These are phyloP conservation scores for Scedosporium boydii DNA, from an alignment of 2,329 filamentous ascomycete genomes.

Conservation along the genomic window DNA sequence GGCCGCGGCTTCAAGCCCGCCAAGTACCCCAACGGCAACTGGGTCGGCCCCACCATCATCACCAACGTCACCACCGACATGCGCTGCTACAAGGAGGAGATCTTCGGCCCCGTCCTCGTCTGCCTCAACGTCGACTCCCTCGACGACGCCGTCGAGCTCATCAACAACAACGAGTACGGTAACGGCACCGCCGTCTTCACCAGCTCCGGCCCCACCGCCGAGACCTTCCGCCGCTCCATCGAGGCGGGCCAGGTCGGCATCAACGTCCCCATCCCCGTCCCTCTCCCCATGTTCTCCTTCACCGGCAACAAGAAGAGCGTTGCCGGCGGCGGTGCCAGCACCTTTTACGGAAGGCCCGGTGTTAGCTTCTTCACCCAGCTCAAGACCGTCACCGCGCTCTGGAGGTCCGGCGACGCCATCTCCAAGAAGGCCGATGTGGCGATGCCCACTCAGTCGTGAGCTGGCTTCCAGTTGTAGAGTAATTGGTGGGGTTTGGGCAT, in stretches of 20 bases:
- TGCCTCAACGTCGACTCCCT: conserved; percentile 70
- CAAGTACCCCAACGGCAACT: conserved; percentile 70
- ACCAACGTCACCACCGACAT: conserved; percentile 70
- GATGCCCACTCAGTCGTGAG: conserved; percentile 54
- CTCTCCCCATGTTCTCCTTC: conserved; percentile 63
- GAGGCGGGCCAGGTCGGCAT: conserved; percentile 81
- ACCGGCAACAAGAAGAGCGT: conserved; percentile 81
- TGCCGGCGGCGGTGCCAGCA: conserved; percentile 83
- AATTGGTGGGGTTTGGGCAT: not conserved
- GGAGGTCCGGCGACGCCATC: conserved; percentile 51
- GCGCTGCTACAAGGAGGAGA: conserved; percentile 78
- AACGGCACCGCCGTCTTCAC: conserved; percentile 85
- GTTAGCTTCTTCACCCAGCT: conserved; percentile 93
- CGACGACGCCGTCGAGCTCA: conserved; percentile 70
- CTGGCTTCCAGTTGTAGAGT: not conserved
- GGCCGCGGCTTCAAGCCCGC: conserved; percentile 63
- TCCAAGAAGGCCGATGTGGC: conserved; percentile 76
- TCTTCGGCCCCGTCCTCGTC: conserved; percentile 77
- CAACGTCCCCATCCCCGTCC: conserved; percentile 71
- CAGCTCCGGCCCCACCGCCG: conserved; percentile 64
- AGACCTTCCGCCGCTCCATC: conserved; percentile 69
- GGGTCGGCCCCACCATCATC: conserved; percentile 76
- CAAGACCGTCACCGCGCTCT: conserved; percentile 94
- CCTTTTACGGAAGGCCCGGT: conserved; percentile 90
- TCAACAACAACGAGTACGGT: conserved; percentile 80